Evolutionary conservation across 805 yeast genomes (phyloP).

Genomic region (Candida suzukii): DNA sequence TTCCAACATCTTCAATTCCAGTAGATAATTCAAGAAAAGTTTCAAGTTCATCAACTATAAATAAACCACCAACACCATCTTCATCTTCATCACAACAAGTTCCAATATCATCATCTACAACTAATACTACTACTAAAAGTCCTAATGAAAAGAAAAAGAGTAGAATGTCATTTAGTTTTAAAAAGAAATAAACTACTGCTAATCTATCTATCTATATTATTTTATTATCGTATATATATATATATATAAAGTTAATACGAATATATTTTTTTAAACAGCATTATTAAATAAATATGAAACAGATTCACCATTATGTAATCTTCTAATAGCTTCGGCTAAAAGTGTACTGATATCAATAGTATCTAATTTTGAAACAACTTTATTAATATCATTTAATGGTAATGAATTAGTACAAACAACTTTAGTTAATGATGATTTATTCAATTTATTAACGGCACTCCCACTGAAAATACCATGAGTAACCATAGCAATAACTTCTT

Average conservation of each 20-base stretch:
- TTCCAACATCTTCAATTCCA: neutral
- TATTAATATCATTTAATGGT: conserved; percentile 64
- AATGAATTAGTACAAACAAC: conserved; percentile 92
- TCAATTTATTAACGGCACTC: conserved; percentile 67
- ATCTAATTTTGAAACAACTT: conserved; percentile 60
- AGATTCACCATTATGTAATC: conserved; percentile 95
- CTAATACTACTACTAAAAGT: neutral
- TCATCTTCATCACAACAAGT: neutral
- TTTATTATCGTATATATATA: neutral
- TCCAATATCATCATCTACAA: neutral
- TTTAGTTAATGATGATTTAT: conserved; percentile 55
- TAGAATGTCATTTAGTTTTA: conserved; percentile 14
- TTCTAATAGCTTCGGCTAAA: conserved; percentile 87
- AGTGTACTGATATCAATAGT: conserved; percentile 81
- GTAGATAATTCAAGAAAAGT: neutral
- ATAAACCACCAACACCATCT: neutral
- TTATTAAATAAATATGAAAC: conserved; percentile 80
- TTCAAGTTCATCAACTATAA: neutral
- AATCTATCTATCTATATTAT: neutral
- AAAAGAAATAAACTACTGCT: conserved; percentile 6
- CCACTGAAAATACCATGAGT: conserved; percentile 95
- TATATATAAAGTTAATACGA: neutral
- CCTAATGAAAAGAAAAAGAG: conserved; percentile 7
- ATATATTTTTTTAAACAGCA: conserved; percentile 23
- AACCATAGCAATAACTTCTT: conserved; percentile 83